Percentiles rank a stretch among this genome's conserved stretches.
These are phyloP conservation scores for Pythium guiyangense DNA, from an alignment of 352 stramenopile species.

Conservation along the genomic window DNA sequence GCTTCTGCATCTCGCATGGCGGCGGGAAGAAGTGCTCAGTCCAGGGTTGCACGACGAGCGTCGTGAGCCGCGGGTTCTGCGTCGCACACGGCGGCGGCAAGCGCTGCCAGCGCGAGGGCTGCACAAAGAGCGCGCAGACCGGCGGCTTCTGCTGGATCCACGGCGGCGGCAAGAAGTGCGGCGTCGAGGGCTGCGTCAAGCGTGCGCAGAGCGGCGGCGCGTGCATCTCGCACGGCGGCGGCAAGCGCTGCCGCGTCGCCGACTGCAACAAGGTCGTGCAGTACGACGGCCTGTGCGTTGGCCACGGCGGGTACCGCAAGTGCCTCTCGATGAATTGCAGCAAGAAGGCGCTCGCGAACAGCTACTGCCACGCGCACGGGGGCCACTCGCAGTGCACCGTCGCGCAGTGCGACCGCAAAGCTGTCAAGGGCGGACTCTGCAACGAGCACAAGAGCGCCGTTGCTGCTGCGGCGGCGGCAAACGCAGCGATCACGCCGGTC, in stretches of 20 bases:
- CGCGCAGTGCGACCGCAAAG: constrained; percentile 19
- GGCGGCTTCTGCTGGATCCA: constrained; percentile 41
- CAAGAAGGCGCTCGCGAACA: constrained; percentile 33
- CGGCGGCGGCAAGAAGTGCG: constrained; percentile 43
- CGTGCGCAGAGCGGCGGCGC: constrained; percentile 33
- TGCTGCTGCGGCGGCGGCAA: neutral
- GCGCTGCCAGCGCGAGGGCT: constrained; percentile 27
- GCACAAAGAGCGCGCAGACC: constrained; percentile 35
- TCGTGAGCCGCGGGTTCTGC: constrained; percentile 40
- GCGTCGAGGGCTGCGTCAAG: constrained; percentile 31
- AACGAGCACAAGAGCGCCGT: constrained; percentile 16
- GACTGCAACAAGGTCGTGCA: constrained; percentile 39
- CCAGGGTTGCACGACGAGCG: constrained; percentile 28
- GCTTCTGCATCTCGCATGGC: constrained; percentile 65
- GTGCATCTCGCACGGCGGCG: constrained; percentile 38
- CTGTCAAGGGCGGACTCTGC: constrained; percentile 22
- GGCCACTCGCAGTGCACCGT: constrained; percentile 24
- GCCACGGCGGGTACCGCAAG: constrained; percentile 35
- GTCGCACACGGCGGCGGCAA: constrained; percentile 47
- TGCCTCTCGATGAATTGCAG: constrained; percentile 31
- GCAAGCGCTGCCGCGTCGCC: constrained; percentile 25
- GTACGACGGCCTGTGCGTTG: constrained; percentile 39
- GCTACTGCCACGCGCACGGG: constrained; percentile 30
- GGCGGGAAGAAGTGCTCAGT: constrained; percentile 53
- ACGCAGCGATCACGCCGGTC: constrained; percentile 8